These are phyloP conservation scores for Peniophora sp. DNA, from an alignment of 1,284 basidiomycete genomes.

Conservation along the genomic window DNA sequence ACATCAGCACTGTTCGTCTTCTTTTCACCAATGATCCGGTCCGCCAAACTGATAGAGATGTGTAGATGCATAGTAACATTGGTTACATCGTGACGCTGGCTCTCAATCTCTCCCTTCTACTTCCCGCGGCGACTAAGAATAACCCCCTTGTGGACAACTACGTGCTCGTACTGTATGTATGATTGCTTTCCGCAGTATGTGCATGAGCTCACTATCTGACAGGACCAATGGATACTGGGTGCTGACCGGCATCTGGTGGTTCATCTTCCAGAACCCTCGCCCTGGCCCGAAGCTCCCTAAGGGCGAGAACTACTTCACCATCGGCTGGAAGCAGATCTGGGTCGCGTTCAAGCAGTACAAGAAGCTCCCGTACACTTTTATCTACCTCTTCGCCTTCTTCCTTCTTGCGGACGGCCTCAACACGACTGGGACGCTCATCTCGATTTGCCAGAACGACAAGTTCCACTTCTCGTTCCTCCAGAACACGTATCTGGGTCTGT, in stretches of 20 bases:
- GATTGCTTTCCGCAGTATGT: neutral
- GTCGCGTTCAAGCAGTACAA: slow-evolving; percentile 61
- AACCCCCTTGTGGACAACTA: slow-evolving; percentile 71
- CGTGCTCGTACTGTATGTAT: slow-evolving; percentile 49
- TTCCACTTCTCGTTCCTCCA: slow-evolving; percentile 68
- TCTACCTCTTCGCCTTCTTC: slow-evolving; percentile 71
- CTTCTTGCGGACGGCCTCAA: slow-evolving; percentile 73
- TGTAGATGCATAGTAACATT: slow-evolving; percentile 66
- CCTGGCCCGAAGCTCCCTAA: slow-evolving; percentile 68
- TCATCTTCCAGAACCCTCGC: slow-evolving; percentile 70
- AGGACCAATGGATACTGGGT: slow-evolving; percentile 74
- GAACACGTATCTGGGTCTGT: slow-evolving; percentile 70
- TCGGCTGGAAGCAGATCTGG: slow-evolving; percentile 85
- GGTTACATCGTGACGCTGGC: slow-evolving; percentile 63
- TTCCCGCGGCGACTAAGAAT: slow-evolving; percentile 43
- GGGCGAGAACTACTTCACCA: slow-evolving; percentile 62
- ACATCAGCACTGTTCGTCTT: slow-evolving; percentile 66
- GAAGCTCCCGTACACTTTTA: slow-evolving; percentile 68
- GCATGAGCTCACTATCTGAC: slow-evolving; percentile 9
- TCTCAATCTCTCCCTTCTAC: slow-evolving; percentile 66
- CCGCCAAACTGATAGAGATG: neutral
- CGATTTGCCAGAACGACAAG: slow-evolving; percentile 74
- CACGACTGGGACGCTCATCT: slow-evolving; percentile 69
- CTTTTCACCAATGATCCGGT: neutral
- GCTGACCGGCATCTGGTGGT: slow-evolving; percentile 73